Conservation (phyloP, 257 asterid species). For the Fraxinus quadrangulata region DNA sequence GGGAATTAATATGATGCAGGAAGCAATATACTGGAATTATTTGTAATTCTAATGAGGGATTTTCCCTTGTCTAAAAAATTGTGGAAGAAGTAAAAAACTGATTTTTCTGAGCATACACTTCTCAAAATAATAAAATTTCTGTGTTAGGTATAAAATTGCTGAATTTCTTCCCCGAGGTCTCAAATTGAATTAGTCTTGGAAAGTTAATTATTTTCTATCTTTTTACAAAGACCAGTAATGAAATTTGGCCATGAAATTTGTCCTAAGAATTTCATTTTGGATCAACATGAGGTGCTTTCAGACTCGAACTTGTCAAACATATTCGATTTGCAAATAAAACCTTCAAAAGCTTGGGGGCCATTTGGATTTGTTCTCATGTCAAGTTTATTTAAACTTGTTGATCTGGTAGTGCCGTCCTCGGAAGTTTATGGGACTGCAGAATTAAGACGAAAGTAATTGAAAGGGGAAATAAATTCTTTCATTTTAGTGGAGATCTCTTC, state of each 20-base stretch:
- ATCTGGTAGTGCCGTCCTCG: not conserved
- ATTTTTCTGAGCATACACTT: not conserved
- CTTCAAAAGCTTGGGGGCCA: not conserved
- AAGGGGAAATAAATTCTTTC: not conserved
- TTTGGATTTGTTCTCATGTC: not conserved
- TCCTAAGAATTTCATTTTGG: not conserved
- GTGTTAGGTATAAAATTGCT: not conserved
- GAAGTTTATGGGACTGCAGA: conserved; percentile 1
- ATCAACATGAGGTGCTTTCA: not conserved
- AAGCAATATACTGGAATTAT: not conserved
- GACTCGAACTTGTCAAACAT: not conserved
- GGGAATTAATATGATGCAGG: not conserved
- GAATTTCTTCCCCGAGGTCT: not conserved
- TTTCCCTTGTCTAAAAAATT: not conserved
- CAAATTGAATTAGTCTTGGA: not conserved
- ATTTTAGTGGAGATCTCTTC: not conserved
- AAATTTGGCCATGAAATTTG: not conserved
- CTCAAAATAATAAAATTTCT: not conserved
- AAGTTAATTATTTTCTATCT: not conserved
- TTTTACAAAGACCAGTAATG: not conserved
- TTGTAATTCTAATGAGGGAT: conserved; percentile 1
- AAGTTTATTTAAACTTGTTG: not conserved
- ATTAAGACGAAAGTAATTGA: not conserved
- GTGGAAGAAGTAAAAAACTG: not conserved
- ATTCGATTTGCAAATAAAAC: not conserved